These are phyloP conservation scores for Wickerhamomyces silvicola DNA, from an alignment of 805 yeast species.

Conservation along the genomic window DNA sequence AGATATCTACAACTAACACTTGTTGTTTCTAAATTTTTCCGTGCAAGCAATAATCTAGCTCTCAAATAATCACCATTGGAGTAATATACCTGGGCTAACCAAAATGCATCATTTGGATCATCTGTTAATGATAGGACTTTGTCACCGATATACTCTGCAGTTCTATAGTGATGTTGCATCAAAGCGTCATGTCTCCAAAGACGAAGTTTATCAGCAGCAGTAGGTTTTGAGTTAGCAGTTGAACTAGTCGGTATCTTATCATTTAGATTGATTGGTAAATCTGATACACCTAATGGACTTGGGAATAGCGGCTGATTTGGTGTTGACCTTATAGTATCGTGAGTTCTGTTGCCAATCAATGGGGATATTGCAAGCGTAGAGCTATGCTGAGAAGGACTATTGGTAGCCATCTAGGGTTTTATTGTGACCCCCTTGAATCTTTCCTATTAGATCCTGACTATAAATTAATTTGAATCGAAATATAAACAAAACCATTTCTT, in stretches of 20 bases:
- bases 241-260: not conserved
- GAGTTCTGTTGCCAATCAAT: conserved; percentile 31
- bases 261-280: too few species aligned
- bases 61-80: conserved; percentile 69
- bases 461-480: not conserved
- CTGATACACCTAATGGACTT: conserved; percentile 29
- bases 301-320: conserved; percentile 37
- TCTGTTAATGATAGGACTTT: conserved; percentile 76
- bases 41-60: conserved; percentile 64
- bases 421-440: not conserved
- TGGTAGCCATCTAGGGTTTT: conserved; percentile 3
- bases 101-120: conserved; percentile 91
- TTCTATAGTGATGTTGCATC: conserved; percentile 83
- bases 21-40: conserved; percentile 44
- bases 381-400: conserved; percentile 52
- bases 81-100: conserved; percentile 90
- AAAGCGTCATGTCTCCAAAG: conserved; percentile 92
- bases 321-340: conserved; percentile 39
- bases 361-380: conserved; percentile 75
- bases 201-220: conserved; percentile 81
- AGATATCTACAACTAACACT: conserved; percentile 76
- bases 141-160: conserved; percentile 90
- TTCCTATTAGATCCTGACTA: not conserved
- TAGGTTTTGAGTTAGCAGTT: conserved; percentile 18
- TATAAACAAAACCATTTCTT: too few species aligned